A percentile compares a stretch with the other conserved stretches of the same genome.
These are phyloP conservation scores for Nosema muscidifuracis DNA, from an alignment of 371 early-diverging fungal genomes.

Conservation along the genomic window DNA sequence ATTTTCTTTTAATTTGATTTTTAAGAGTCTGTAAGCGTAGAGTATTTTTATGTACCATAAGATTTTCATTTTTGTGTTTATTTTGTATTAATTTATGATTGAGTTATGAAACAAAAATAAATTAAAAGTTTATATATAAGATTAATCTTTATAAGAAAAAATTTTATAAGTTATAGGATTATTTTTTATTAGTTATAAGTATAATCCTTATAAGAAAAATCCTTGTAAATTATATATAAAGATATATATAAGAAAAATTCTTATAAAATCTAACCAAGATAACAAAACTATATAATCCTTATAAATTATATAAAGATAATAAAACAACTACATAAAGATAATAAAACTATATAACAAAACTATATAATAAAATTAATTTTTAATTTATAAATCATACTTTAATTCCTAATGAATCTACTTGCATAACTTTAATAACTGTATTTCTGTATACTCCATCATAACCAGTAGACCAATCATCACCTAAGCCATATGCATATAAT, in stretches of 20 bases:
- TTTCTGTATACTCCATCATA: slow-evolving; percentile 68
- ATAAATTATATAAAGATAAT: too few species aligned
- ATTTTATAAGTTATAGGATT: too few species aligned
- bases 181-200: too few species aligned
- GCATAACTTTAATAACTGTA: slow-evolving; percentile 62
- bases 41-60: neutral
- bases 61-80: neutral
- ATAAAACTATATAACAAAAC: too few species aligned
- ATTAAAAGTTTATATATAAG: neutral
- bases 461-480: slow-evolving; percentile 94
- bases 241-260: too few species aligned
- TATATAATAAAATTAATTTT: too few species aligned
- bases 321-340: too few species aligned
- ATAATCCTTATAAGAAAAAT: too few species aligned
- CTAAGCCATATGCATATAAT: slow-evolving; percentile 80
- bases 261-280: too few species aligned
- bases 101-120: neutral
- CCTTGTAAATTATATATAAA: too few species aligned
- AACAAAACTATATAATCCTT: too few species aligned
- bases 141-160: too few species aligned
- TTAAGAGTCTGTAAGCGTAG: slow-evolving; percentile 6
- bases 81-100: slow-evolving; percentile 1
- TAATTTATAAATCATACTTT: slow-evolving; percentile 27
- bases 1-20: slow-evolving; percentile 14
- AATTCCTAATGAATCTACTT: slow-evolving; percentile 22